These are phyloP conservation scores for Gillenia trifoliata DNA, from an alignment of 306 rosid species.

Conservation along the genomic window DNA sequence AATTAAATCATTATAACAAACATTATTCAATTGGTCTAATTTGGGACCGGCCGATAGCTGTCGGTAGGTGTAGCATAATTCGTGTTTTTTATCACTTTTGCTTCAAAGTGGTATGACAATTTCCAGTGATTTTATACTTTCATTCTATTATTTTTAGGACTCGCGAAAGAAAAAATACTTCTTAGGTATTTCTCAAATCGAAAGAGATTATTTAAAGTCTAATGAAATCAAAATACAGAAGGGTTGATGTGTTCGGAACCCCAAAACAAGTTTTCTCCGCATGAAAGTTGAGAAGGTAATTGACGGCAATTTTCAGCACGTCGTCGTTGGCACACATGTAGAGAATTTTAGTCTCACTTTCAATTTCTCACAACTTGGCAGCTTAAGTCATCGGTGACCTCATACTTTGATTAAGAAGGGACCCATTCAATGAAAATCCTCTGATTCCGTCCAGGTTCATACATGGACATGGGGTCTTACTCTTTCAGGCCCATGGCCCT, in stretches of 20 bases:
- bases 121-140: not conserved
- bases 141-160: not conserved
- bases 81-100: no score
- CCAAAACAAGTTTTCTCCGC: not conserved
- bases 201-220: no score
- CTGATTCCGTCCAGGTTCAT: not conserved
- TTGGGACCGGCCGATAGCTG: no score
- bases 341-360: not conserved
- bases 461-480: not conserved
- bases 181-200: no score
- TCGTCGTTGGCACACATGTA: not conserved
- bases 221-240: no score
- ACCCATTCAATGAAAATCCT: not conserved
- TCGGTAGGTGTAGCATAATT: no score
- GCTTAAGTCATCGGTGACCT: not conserved
- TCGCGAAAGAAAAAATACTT: no score
- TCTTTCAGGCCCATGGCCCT: not conserved
- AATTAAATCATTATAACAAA: no score
- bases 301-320: not conserved
- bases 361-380: not conserved
- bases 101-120: no score
- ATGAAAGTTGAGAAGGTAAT: not conserved
- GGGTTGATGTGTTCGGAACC: no score
- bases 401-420: not conserved
- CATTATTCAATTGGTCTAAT: no score